Conservation (phyloP, 1,139 yeast species). For the Ogataea hybrid region DNA sequence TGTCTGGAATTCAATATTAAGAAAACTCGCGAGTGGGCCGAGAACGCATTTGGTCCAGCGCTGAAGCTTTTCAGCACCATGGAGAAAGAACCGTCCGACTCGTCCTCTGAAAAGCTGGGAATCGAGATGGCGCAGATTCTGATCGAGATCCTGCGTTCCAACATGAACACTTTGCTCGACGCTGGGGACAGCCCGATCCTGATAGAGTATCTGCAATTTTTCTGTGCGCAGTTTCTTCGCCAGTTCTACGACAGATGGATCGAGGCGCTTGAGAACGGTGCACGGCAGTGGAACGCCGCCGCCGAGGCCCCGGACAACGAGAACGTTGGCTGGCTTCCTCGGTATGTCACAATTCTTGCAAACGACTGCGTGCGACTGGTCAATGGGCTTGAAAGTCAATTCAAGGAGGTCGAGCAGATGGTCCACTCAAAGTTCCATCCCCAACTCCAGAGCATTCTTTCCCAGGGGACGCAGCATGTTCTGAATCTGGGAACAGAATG, state of each 20-base stretch:
- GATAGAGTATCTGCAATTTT: constrained; percentile 24
- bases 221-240: constrained; percentile 23
- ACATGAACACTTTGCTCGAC: constrained; percentile 24
- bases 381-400: constrained; percentile 29
- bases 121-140: constrained; percentile 29
- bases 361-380: constrained; percentile 30
- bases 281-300: constrained; percentile 21
- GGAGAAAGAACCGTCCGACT: constrained; percentile 28
- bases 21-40: constrained; percentile 28
- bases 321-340: constrained; percentile 29
- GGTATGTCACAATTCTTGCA: constrained; percentile 29
- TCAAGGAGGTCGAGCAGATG: constrained; percentile 21
- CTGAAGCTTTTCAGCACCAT: constrained; percentile 21
- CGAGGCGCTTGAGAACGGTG: constrained; percentile 19
- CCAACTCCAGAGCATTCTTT: constrained; percentile 17
- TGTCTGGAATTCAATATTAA: constrained; percentile 24
- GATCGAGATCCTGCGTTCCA: constrained; percentile 27
- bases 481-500: constrained; percentile 28
- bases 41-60: constrained; percentile 25
- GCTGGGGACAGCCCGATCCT: constrained; percentile 28
- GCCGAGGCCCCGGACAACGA: constrained; percentile 10
- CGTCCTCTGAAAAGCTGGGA: constrained; percentile 24
- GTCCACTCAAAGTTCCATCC: constrained; percentile 24
- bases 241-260: constrained; percentile 25
- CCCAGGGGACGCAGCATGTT: constrained; percentile 19